Evolutionary conservation across 345 rosid genomes (phyloP).

Genomic region (Noccaea caerulescens): DNA sequence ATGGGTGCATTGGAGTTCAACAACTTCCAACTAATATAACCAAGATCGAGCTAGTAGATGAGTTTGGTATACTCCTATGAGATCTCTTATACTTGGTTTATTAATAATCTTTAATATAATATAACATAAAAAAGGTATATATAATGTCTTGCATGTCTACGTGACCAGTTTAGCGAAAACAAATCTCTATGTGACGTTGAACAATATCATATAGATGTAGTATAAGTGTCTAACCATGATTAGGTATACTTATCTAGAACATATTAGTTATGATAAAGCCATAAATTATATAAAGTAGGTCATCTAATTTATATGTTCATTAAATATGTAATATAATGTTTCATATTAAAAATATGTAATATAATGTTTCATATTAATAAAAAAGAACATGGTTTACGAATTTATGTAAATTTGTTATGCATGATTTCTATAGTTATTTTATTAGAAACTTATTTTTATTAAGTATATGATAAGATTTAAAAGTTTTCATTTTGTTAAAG

Average conservation of each 20-base stretch:
- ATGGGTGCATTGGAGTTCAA: conserved; percentile 43
- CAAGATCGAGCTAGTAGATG: conserved; percentile 31
- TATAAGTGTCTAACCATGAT: neutral
- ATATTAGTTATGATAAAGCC: conserved; percentile 3
- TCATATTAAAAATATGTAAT: no score
- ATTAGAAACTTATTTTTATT: no score
- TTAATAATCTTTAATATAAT: neutral
- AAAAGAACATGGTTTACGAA: no score
- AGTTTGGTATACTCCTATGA: conserved; percentile 33
- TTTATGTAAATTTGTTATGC: no score
- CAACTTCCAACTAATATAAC: conserved; percentile 39
- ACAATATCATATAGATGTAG: neutral
- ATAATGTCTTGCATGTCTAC: neutral
- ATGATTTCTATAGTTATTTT: no score
- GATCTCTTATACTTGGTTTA: neutral
- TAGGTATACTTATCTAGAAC: conserved; percentile 26
- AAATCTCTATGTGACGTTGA: neutral
- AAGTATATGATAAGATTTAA: no score
- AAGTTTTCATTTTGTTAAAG: no score
- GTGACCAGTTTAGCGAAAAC: neutral
- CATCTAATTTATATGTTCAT: conserved; percentile 17
- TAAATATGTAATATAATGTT: no score
- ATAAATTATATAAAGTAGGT: conserved; percentile 37
- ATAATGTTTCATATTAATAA: no score
- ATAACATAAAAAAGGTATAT: neutral